These are phyloP conservation scores for Gastrodia elata DNA, from an alignment of 106 monocot genomes.

Conservation along the genomic window DNA sequence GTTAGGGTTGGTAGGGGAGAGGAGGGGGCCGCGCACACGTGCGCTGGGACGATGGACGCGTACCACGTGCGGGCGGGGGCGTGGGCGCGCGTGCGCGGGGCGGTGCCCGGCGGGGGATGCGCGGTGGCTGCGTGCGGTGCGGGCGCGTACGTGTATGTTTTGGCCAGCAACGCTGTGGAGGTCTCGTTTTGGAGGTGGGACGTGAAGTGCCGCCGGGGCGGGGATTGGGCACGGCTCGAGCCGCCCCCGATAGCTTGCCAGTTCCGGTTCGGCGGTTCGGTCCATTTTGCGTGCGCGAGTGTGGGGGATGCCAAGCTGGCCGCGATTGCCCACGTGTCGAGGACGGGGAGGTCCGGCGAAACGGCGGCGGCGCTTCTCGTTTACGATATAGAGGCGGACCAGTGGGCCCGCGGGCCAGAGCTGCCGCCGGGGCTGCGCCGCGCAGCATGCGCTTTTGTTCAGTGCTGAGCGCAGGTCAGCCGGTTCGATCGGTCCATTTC, in stretches of 20 bases:
- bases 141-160: constrained; percentile 48
- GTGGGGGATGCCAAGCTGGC: constrained; percentile 45
- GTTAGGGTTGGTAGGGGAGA: constrained; percentile 5
- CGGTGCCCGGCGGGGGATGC: constrained; percentile 71
- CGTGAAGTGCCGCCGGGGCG: constrained; percentile 12
- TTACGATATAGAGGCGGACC: constrained; percentile 27
- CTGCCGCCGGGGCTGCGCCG: constrained; percentile 36
- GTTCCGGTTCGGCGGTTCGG: constrained; percentile 27
- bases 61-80: constrained; percentile 29
- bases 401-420: constrained; percentile 36
- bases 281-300: constrained; percentile 50
- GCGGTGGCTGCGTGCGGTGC: constrained; percentile 66
- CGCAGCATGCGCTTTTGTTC: constrained; percentile 25
- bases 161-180: constrained; percentile 92
- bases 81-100: constrained; percentile 35
- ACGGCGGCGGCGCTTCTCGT: constrained; percentile 29
- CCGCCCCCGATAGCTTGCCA: constrained; percentile 41
- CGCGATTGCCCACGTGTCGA: constrained; percentile 28
- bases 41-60: constrained; percentile 57
- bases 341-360: not conserved
- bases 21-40: constrained; percentile 31
- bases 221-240: constrained; percentile 38
- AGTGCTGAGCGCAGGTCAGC: constrained; percentile 21
- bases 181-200: constrained; percentile 81
- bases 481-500: not conserved